Percentiles rank a stretch among this genome's conserved stretches.
phyloP scores from a whole-genome alignment of 768 basidiomycete species.

The Harrya chromipes region DNA sequence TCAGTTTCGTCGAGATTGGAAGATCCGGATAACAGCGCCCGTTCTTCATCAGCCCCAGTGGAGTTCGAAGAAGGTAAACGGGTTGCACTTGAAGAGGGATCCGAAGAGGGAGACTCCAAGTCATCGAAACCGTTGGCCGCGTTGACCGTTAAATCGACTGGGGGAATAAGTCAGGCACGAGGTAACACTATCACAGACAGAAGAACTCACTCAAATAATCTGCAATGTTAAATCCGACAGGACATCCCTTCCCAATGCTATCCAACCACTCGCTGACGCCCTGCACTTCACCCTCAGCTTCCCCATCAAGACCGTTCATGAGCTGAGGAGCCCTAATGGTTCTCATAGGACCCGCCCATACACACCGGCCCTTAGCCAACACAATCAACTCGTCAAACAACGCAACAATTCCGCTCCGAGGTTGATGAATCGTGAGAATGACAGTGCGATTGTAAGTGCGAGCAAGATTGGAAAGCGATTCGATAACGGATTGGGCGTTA shows the following conservation, averaged over 20 bases:
- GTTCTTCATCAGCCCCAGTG: constrained; percentile 65
- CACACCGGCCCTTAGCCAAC: constrained; percentile 72
- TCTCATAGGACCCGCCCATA: constrained; percentile 31
- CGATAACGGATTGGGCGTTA: constrained; percentile 94
- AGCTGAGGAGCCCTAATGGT: constrained; percentile 6
- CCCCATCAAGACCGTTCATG: constrained; percentile 4
- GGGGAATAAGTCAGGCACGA: constrained; percentile 4
- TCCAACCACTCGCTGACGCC: constrained; percentile 62
- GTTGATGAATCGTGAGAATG: constrained; percentile 97
- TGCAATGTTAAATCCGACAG: constrained; percentile 93
- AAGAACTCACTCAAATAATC: constrained; percentile 82
- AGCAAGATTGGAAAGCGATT: constrained; percentile 81
- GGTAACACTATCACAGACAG: not conserved
- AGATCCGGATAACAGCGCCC: constrained; percentile 45
- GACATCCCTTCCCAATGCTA: constrained; percentile 78
- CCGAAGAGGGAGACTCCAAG: constrained; percentile 35
- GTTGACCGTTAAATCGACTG: constrained; percentile 74
- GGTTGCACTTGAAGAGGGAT: constrained; percentile 18
- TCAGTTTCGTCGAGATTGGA: constrained; percentile 48
- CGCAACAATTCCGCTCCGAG: constrained; percentile 94
- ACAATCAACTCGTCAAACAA: constrained; percentile 91
- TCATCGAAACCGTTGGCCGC: constrained; percentile 40
- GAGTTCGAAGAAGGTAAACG: constrained; percentile 40
- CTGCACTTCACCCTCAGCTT: constrained; percentile 17
- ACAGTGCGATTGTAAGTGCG: constrained; percentile 91